A percentile compares a stretch with the other conserved stretches of the same genome.
phyloP scores from a whole-genome alignment of 108 stramenopile species.

The Craspedostauros australis region DNA sequence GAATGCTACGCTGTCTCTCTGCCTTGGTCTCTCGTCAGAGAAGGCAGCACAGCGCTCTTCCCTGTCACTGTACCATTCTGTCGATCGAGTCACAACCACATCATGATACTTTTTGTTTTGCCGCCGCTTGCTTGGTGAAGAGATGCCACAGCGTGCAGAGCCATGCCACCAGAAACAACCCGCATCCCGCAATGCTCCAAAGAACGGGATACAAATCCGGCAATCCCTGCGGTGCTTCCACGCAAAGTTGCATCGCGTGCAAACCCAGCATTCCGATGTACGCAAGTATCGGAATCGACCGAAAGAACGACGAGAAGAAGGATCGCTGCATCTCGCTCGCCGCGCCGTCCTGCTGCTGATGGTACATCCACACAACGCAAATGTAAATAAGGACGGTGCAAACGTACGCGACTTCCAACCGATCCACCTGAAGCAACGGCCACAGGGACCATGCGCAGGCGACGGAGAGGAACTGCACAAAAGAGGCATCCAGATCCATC shows the following conservation, averaged over 20 bases:
- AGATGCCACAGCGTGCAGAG: constrained; percentile 8
- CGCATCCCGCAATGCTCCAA: constrained; percentile 72
- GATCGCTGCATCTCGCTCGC: background rate
- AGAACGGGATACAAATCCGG: constrained; percentile 76
- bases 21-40: no score
- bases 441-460: constrained; percentile 66
- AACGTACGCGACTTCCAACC: constrained; percentile 56
- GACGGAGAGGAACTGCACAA: constrained; percentile 61
- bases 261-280: constrained; percentile 37
- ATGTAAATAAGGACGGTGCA: constrained; percentile 51
- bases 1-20: no score
- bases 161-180: constrained; percentile 45
- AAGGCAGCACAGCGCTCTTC: no score
- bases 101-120: no score
- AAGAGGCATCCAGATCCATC: constrained; percentile 36
- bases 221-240: constrained; percentile 38
- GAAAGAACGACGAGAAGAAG: constrained; percentile 9
- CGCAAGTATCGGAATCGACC: constrained; percentile 24
- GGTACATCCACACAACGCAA: constrained; percentile 16
- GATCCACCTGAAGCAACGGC: constrained; percentile 63
- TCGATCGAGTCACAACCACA: no score
- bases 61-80: no score
- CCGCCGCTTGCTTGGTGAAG: no score
- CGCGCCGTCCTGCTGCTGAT: constrained; percentile 1
- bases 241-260: constrained; percentile 36